Percentiles rank a stretch among this genome's conserved stretches.
Evolutionary conservation across 306 rosid genomes (phyloP).

Genomic region (Quercus robur): DNA sequence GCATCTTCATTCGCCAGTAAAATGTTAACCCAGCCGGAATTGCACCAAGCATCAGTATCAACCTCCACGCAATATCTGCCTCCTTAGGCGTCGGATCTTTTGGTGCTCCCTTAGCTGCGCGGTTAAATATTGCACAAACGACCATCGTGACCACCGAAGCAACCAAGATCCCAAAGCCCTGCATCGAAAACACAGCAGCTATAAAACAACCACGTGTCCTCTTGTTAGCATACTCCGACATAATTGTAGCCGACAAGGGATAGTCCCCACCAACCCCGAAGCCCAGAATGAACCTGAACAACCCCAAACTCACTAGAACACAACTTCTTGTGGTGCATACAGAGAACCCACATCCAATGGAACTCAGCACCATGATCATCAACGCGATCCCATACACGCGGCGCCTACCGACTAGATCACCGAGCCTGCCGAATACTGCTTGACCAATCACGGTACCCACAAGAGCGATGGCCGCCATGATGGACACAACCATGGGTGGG

Average conservation of each 20-base stretch:
- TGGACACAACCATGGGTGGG: neutral
- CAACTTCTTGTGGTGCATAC: slow-evolving; percentile 40
- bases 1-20: slow-evolving; percentile 90
- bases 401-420: slow-evolving; percentile 58
- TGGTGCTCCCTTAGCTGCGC: neutral
- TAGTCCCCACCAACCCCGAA: slow-evolving; percentile 84
- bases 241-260: slow-evolving; percentile 72
- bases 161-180: slow-evolving; percentile 72
- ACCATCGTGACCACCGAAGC: slow-evolving; percentile 50
- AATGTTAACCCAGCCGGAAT: slow-evolving; percentile 75
- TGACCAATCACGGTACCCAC: slow-evolving; percentile 61
- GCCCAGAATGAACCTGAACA: slow-evolving; percentile 70
- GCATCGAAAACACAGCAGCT: slow-evolving; percentile 84
- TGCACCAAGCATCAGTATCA: slow-evolving; percentile 63
- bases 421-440: slow-evolving; percentile 53
- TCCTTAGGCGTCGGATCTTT: slow-evolving; percentile 23
- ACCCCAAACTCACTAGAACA: slow-evolving; percentile 45
- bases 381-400: slow-evolving; percentile 54
- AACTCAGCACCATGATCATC: slow-evolving; percentile 47
- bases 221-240: slow-evolving; percentile 86
- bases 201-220: slow-evolving; percentile 68
- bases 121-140: slow-evolving; percentile 47
- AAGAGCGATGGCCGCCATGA: slow-evolving; percentile 36
- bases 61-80: slow-evolving; percentile 72
- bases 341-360: slow-evolving; percentile 68